Conservation (phyloP, 768 basidiomycete species). For the Auricularia sp. region DNA sequence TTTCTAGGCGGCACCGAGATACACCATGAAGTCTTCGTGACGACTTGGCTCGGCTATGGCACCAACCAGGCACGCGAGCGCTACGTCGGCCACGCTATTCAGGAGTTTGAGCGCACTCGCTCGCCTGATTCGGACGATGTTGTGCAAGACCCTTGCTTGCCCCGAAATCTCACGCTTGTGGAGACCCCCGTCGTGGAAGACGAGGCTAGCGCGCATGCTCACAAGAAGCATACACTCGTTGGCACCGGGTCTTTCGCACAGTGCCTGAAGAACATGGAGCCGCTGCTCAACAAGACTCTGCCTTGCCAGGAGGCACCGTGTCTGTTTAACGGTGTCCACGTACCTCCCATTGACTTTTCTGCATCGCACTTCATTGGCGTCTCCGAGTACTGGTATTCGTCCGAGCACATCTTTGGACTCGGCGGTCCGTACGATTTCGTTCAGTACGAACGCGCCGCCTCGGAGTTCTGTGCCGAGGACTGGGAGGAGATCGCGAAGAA, state of each 20-base stretch:
- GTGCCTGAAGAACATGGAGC: slow-evolving; percentile 62
- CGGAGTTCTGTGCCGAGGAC: slow-evolving; percentile 67
- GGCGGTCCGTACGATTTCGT: slow-evolving; percentile 95
- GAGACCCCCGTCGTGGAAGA: slow-evolving; percentile 43
- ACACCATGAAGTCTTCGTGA: slow-evolving; percentile 88
- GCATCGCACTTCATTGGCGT: slow-evolving; percentile 93
- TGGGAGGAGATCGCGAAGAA: slow-evolving; percentile 70
- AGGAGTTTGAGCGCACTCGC: slow-evolving; percentile 40
- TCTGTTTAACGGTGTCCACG: slow-evolving; percentile 89
- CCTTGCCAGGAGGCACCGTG: slow-evolving; percentile 82
- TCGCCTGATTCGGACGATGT: slow-evolving; percentile 20
- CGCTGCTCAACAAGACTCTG: slow-evolving; percentile 73
- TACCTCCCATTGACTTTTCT: slow-evolving; percentile 88
- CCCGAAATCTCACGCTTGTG: slow-evolving; percentile 53
- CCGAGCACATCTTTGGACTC: slow-evolving; percentile 90
- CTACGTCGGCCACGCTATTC: slow-evolving; percentile 65
- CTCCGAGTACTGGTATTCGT: slow-evolving; percentile 99
- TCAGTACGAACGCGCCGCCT: slow-evolving; percentile 89
- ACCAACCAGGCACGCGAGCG: slow-evolving; percentile 95
- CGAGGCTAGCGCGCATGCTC: slow-evolving; percentile 32
- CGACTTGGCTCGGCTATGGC: slow-evolving; percentile 97
- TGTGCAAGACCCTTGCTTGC: slow-evolving; percentile 86
- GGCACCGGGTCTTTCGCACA: slow-evolving; percentile 88
- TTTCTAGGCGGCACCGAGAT: slow-evolving; percentile 80
- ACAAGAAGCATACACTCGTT: slow-evolving; percentile 49